These are phyloP conservation scores for Parsonsia alboflavescens DNA, from an alignment of 257 asterid genomes.

Conservation along the genomic window DNA sequence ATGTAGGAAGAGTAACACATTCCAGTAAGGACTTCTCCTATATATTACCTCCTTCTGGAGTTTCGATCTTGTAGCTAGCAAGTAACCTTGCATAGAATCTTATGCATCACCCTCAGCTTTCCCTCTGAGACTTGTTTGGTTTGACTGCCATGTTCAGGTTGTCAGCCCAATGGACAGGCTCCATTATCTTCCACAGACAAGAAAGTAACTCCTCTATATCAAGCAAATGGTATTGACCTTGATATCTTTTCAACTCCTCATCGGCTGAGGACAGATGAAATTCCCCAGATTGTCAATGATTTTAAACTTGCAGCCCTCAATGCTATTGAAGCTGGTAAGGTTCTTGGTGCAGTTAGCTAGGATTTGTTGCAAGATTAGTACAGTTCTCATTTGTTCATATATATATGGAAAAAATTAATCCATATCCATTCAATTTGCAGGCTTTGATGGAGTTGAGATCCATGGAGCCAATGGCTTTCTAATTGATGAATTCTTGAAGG, in stretches of 20 bases:
- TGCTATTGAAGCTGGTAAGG: constrained; percentile 25
- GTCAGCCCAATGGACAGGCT: constrained; percentile 20
- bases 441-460: constrained; percentile 27
- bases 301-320: constrained; percentile 17
- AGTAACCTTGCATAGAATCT: neutral
- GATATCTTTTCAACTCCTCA: constrained; percentile 1
- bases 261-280: constrained; percentile 10
- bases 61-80: neutral
- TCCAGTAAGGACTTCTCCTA: constrained; percentile 11
- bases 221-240: constrained; percentile 5
- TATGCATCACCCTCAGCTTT: neutral
- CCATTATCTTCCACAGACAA: constrained; percentile 13
- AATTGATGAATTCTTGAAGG: constrained; percentile 26
- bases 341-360: neutral
- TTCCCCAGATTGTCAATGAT: constrained; percentile 13
- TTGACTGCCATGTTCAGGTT: constrained; percentile 6
- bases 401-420: too few relatives aligned
- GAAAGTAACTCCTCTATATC: constrained; percentile 7
- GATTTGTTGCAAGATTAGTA: neutral
- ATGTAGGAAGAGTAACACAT: constrained; percentile 26
- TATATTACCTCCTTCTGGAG: neutral
- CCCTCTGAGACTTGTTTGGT: neutral
- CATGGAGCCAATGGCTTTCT: constrained; percentile 21
- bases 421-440: neutral
- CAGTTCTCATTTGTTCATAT: too few relatives aligned